A percentile compares a stretch with the other conserved stretches of the same genome.
phyloP scores from a whole-genome alignment of 1,139 yeast species.

The Geotrichum histeridarum region DNA sequence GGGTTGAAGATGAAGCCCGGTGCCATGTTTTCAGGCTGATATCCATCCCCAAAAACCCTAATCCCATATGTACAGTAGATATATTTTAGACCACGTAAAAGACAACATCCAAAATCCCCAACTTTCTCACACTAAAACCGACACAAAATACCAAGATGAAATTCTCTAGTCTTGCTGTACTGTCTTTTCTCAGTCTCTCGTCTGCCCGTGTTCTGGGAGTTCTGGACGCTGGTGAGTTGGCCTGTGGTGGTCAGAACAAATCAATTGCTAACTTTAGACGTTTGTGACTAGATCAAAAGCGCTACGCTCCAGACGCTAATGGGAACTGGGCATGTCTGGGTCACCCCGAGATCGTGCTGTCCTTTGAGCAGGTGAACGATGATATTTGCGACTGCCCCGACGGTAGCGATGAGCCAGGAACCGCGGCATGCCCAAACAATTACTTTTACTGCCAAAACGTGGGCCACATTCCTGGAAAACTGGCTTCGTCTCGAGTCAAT shows the following conservation, averaged over 20 bases:
- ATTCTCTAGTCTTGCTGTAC: slow-evolving; percentile 7
- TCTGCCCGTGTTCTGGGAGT: slow-evolving; percentile 15
- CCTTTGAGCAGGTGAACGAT: slow-evolving; percentile 68
- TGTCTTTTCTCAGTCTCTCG: slow-evolving; percentile 8
- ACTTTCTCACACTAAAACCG: background rate
- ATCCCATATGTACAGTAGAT: background rate
- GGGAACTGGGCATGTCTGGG: slow-evolving; percentile 66
- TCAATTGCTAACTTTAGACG: background rate
- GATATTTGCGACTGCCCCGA: slow-evolving; percentile 95
- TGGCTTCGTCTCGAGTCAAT: slow-evolving; percentile 61
- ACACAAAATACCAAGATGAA: background rate
- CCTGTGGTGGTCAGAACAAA: background rate
- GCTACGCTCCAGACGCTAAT: slow-evolving; percentile 50
- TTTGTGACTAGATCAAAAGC: slow-evolving; percentile 37
- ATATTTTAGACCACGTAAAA: slow-evolving; percentile 15
- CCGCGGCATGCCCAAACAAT: slow-evolving; percentile 64
- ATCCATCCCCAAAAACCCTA: slow-evolving; percentile 5
- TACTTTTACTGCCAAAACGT: slow-evolving; percentile 71
- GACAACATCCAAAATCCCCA: background rate
- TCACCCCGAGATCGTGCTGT: slow-evolving; percentile 57
- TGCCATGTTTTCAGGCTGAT: slow-evolving; percentile 10
- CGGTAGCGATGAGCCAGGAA: slow-evolving; percentile 96
- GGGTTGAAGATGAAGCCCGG: slow-evolving; percentile 9
- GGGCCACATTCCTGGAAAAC: slow-evolving; percentile 50
- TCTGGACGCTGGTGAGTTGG: slow-evolving; percentile 15